These are phyloP conservation scores for Carex myosuroides DNA, from an alignment of 176 grass and related monocot species.

Conservation along the genomic window DNA sequence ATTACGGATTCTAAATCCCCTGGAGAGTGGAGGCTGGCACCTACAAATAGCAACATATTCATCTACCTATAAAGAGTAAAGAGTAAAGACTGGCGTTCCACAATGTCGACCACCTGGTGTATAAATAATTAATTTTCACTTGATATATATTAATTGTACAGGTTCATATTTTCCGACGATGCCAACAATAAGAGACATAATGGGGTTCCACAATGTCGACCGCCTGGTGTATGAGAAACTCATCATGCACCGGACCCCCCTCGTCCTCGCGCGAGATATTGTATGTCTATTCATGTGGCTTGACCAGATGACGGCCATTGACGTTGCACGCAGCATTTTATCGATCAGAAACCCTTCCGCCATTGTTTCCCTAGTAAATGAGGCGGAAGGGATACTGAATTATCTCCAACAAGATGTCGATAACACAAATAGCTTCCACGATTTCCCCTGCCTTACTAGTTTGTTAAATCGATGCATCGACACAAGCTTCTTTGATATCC, in stretches of 20 bases:
- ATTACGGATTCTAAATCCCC: neutral
- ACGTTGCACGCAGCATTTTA: neutral
- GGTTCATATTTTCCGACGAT: neutral
- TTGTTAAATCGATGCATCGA: neutral
- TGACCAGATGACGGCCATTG: neutral
- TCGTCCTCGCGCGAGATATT: neutral
- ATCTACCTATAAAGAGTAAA: too few relatives aligned
- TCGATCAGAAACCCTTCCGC: neutral
- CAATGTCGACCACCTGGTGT: too few relatives aligned
- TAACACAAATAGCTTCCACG: neutral
- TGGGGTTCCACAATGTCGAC: slow-evolving; percentile 3
- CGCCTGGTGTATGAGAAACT: slow-evolving; percentile 13
- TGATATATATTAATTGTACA: too few relatives aligned
- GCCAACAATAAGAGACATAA: slow-evolving; percentile 11
- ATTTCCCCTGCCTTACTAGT: neutral
- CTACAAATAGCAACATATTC: neutral
- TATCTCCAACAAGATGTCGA: neutral
- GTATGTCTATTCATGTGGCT: slow-evolving; percentile 12
- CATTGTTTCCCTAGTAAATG: neutral
- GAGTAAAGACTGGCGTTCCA: too few relatives aligned
- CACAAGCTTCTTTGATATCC: neutral
- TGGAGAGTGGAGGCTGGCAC: neutral
- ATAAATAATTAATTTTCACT: too few relatives aligned
- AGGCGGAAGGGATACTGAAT: neutral
- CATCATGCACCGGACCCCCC: neutral